Evolutionary conservation across 805 yeast genomes (phyloP).

Genomic region (Candida easanensis): DNA sequence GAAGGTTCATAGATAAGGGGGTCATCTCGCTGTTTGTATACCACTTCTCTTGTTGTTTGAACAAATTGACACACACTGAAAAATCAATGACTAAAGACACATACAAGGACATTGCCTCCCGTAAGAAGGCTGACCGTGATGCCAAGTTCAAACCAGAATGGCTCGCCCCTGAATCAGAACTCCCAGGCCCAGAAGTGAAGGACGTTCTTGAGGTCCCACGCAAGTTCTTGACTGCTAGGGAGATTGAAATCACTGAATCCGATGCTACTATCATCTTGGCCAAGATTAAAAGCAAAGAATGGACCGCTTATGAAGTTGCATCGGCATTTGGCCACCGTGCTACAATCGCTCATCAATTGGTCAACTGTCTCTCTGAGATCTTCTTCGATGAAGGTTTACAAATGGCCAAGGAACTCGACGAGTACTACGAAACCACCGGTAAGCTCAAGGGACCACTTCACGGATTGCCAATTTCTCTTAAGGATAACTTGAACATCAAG

Average conservation of each 20-base stretch:
- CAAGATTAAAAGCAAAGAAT: constrained; percentile 32
- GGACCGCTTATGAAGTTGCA: constrained; percentile 44
- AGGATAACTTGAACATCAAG: constrained; percentile 39
- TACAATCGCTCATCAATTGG: constrained; percentile 54
- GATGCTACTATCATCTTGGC: constrained; percentile 18
- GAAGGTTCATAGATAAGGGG: no score
- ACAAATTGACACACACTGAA: background rate
- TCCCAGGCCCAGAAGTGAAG: constrained; percentile 28
- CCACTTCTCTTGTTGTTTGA: background rate
- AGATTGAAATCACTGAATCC: constrained; percentile 32
- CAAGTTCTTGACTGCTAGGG: constrained; percentile 34
- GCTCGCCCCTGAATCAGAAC: constrained; percentile 16
- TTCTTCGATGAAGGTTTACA: constrained; percentile 57
- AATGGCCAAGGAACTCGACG: constrained; percentile 54
- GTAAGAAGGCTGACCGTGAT: constrained; percentile 40
- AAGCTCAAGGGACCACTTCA: constrained; percentile 61
- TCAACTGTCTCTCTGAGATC: constrained; percentile 32
- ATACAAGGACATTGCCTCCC: constrained; percentile 39
- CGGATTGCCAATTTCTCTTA: constrained; percentile 64
- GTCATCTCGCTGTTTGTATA: no score
- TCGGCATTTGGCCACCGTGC: constrained; percentile 59
- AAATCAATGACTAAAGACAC: constrained; percentile 16
- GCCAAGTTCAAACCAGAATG: constrained; percentile 32
- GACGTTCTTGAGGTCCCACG: constrained; percentile 36
- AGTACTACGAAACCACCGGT: constrained; percentile 43